Base-by-base conservation (phyloP, 805 yeast species). In the Hyphopichia homilentoma region DNA sequence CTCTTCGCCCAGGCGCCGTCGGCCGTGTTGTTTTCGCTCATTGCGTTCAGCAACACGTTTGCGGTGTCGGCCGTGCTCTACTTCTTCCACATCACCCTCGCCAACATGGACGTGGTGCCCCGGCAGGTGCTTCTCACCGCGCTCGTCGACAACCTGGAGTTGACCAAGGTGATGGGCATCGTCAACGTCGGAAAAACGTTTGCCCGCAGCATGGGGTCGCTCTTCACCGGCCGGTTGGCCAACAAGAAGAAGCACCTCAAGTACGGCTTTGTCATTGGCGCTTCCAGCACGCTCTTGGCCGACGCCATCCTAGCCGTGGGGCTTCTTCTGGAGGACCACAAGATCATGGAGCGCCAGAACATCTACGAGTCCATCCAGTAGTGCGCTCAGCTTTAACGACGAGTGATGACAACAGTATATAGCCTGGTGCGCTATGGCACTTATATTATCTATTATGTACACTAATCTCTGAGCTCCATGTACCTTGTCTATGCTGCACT, bases 101-200 rank as follows among this genome's bases (percentile, higher is more conserved):
- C 80, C 2, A 77, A 89, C 2, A 86, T 88, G 89, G 97, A 88
- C 52, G 95, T 87, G 18, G 93, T 87, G 3, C 96, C 96, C 5
- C 73, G 97, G 32, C 96, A 87, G 57, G 75, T 87, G 6, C 65
- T 88, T 25, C 58, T 88, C 30, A 79, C 94, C 0, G 70, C 84
- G 2, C 63, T 86, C 14, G 77, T 88, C 24, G 68, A 70, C 11
- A 70, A 73, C 8, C 56, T 65, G 7, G 93, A 85, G 30, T 61
- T 89, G 29, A 79, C 95, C 2, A 74, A 69, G 44, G 88, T 83
- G 1, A 71, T 88, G 78, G 96, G 96, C 2, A 65, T 84, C 2
- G 95, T 88, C 7, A 88, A 87, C 49, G 79, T 88, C 23, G 87
- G 83, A 16, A 86, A 87, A 54, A 89, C 96, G 1, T 70, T 84